Base-by-base conservation (phyloP, 495 filamentous ascomycete species). In the Penicillium maclennaniae region DNA sequence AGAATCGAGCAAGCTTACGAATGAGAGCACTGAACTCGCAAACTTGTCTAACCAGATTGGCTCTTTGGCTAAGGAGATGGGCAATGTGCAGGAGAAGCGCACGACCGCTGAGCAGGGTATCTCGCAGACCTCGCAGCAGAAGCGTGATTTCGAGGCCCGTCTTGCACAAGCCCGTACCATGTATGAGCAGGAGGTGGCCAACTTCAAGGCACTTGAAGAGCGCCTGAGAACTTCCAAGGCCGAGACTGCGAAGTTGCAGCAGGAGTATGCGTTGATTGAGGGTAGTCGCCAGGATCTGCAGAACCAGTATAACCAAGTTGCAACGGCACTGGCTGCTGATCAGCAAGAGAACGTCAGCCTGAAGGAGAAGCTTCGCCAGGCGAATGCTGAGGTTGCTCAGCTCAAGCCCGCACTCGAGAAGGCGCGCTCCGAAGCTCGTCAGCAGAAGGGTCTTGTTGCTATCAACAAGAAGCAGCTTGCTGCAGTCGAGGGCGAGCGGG, bases 391-490 rank as follows among this genome's bases (percentile, higher is more conserved):
- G 61, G 87, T 95, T 56, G 76, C 80, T 28, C 84, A 88, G 70
- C 74, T 97, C 27, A 91, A 88, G 68, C 91, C 90, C 7, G 84
- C 91, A 45, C 78, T 97, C 45, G 93, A 98, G 59, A 96, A 96
- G 73, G 76, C 95, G 47, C 86, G 89, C 64, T 87, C 84, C 10
- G 89, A 93, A 56, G 89, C 91, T 37, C 83, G 93, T 19, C 93
- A 96, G 65, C 91, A 97, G 71, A 96, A 95, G 69, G 93, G 93
- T 9, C 71, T 96, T 40, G 93, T 95, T 41, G 90, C 95, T 5
- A 97, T 98, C 70, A 95, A 95, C 73, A 97, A 95, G 74, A 97
- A 98, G 73, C 93, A 98, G 72, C 77, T 97, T 43, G 79, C 87
- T 34, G 96, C 92, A 1, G 86, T 85, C 54, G 95, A 98, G 68